Percentiles rank a stretch among this genome's conserved stretches.
Evolutionary conservation across 805 yeast species (phyloP).

Genomic region (Starmerella tilneyi): DNA sequence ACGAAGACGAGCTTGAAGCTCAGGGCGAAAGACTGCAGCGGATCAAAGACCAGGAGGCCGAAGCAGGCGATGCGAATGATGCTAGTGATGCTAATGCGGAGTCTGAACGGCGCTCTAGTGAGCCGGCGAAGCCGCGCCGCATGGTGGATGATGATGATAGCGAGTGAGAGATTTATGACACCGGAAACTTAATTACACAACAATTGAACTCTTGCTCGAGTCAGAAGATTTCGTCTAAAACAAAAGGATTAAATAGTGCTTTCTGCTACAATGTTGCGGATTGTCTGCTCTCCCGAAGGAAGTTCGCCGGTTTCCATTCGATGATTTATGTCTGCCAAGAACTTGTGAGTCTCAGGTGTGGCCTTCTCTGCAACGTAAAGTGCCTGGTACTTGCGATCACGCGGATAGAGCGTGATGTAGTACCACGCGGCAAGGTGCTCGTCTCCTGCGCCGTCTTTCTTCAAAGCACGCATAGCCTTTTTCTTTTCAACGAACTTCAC

Average conservation of each 20-base stretch:
- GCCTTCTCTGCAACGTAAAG: conserved; percentile 48
- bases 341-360: conserved; percentile 33
- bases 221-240: no score
- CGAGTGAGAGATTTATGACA: no score
- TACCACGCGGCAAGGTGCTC: conserved; percentile 45
- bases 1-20: conserved; percentile 25
- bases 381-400: conserved; percentile 66
- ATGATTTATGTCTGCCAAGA: conserved; percentile 44
- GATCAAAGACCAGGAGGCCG: conserved; percentile 14
- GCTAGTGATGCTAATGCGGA: neutral
- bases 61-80: conserved; percentile 1
- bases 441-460: conserved; percentile 35
- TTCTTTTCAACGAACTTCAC: conserved; percentile 83
- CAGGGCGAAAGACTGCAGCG: conserved; percentile 16
- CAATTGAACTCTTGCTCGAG: no score
- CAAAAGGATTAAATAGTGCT: neutral
- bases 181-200: no score
- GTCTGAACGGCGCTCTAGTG: neutral
- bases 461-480: conserved; percentile 66
- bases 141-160: conserved; percentile 25
- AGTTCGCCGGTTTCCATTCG: conserved; percentile 45
- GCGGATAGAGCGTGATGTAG: conserved; percentile 69
- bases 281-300: conserved; percentile 45
- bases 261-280: conserved; percentile 27
- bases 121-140: conserved; percentile 11